Evolutionary conservation across 768 basidiomycete species (phyloP), one percentile per base, ranked within the genome.

Genomic region (Rhizopogon sp.): DNA sequence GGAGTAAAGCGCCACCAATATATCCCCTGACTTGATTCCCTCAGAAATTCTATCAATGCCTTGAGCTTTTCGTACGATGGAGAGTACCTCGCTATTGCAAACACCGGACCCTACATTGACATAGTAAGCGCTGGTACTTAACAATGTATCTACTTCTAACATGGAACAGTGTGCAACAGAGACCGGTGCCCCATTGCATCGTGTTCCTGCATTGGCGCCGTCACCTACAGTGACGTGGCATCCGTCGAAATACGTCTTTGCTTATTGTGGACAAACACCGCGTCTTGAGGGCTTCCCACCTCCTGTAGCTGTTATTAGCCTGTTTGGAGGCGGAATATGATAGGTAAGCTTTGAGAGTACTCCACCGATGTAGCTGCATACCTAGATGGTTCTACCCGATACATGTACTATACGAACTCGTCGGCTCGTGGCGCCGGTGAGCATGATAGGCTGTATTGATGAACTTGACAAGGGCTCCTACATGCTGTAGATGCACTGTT

Each of bases 11-110:
- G 6, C 31, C 7, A 2, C 28, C 35, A 33, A 6, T 31, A 13
- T 17, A 3, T 47, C 17, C 46, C 5, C 46, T 47, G n/a, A 39
- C 25, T 37, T 31, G 39, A 41, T 56, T 52, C 25, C 11, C 54
- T 13, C 61, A 90, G 90, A 54, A 75, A 90, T 64, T 77, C 83
- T 20, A 87, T 90, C 62, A 88, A 80, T 56, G 79, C 80, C 17
- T 69, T 91, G 17, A 89, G 85, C 66, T 93, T 90, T 76, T 91
- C 88, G 11, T 78, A 85, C 58, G 90, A 92, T 60, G 90, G 90
- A 35, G 90, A 93, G 73, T 92, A 85, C 63, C 68, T 92, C 44
- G 90, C 90, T 16, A 84, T 90, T 49, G 85, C 89, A 8, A 88
- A 76, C 57, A 76, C 79, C 8, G 88, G 88, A 17, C 71, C 73